Evolutionary conservation across 805 yeast genomes (phyloP).

Genomic region (Nakazawaea ambrosiae): DNA sequence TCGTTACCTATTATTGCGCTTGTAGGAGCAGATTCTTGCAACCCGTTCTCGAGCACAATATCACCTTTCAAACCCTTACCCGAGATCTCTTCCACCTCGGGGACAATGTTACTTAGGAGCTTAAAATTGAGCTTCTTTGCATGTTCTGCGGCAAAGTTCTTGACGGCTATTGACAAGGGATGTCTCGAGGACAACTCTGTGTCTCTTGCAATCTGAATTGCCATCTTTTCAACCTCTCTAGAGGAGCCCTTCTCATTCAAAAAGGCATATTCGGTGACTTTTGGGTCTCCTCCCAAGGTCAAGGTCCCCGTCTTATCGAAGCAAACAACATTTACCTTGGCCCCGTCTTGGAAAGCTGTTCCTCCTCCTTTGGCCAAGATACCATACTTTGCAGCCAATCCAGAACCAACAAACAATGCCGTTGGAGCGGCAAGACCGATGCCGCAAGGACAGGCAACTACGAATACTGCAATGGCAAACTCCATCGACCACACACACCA

Average conservation of each 20-base stretch:
- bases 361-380: constrained; percentile 78
- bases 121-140: constrained; percentile 11
- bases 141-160: constrained; percentile 26
- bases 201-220: constrained; percentile 46
- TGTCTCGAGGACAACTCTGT: constrained; percentile 61
- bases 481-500: constrained; percentile 76
- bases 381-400: constrained; percentile 72
- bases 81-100: constrained; percentile 43
- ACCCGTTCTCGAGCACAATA: constrained; percentile 19
- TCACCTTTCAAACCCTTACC: constrained; percentile 55
- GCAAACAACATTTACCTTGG: constrained; percentile 54
- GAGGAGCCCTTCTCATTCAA: constrained; percentile 15
- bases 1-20: constrained; percentile 56
- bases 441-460: constrained; percentile 83
- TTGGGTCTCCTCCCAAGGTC: constrained; percentile 54
- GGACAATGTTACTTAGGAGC: constrained; percentile 30
- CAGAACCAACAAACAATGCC: constrained; percentile 73
- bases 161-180: constrained; percentile 59
- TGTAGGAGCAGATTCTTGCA: constrained; percentile 21
- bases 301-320: constrained; percentile 79
- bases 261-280: constrained; percentile 43
- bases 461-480: constrained; percentile 74
- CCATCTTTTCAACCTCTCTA: constrained; percentile 16
- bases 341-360: constrained; percentile 73
- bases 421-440: constrained; percentile 83